Base-by-base conservation (phyloP, 164 flowering plant species). In the Aristolochia contorta region DNA sequence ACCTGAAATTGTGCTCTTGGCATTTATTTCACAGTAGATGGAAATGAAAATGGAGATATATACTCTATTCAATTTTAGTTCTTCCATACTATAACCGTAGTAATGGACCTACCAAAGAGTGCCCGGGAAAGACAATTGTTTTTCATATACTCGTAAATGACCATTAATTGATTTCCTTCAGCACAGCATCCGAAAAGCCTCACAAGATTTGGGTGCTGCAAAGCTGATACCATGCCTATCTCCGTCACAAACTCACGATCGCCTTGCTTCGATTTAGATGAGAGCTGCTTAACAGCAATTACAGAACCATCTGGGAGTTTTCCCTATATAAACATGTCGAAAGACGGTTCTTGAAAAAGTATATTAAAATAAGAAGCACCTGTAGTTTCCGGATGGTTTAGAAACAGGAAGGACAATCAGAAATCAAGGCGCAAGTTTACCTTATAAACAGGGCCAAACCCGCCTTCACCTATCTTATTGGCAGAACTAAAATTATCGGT, bases 201-300 rank as follows among this genome's bases (percentile, higher is more conserved):
- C 25, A 81, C 83, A 8, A 83, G 82, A 72, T 83, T 77, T 9
- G 82, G 84, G 62, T 83, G 85, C 57, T 79, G 84, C 62, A 83
- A 33, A 59, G 81, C 74, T 66, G 85, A 79, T n/a, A 83, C 78
- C 75, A 74, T 79, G 51, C 88, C 85, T 30, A 81, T 77, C 74
- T 84, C 89, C 56, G 79, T 84, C 15, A 84, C 24, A 67, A 84
- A 84, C 65, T 84, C 85, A 21, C 84, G 85, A 47, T 76, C 79
- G 14, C 89, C 89, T 74, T 84, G 89, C 63, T 51, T 79, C 58
- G 85, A 80, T 57, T 69, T 74, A 19, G 84, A 73, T 4, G 87
- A 83, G 33, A 83, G 85, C 62, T 83, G 84, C 73, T 83, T 84
- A 10, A 81, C 84, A n/a, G 89, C 89, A 59, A 83, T 74, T n/a